Conservation (phyloP, 2,329 filamentous ascomycete genomes). For the Ceratocystis diversiconidia region DNA sequence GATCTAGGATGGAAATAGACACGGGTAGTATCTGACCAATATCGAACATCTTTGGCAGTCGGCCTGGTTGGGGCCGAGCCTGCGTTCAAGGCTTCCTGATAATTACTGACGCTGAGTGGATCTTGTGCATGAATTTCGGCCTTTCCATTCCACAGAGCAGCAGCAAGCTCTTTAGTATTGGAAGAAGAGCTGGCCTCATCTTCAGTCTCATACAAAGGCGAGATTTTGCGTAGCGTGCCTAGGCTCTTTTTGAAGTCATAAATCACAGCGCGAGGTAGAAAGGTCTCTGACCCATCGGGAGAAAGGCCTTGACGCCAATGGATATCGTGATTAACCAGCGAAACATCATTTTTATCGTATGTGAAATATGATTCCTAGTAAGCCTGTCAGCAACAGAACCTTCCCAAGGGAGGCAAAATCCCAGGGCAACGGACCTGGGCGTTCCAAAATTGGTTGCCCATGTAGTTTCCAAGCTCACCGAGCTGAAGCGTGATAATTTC, state of each 20-base stretch:
- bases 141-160: constrained; percentile 7
- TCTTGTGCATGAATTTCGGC: constrained; percentile 29
- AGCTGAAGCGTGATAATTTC: constrained; percentile 92
- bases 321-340: constrained; percentile 41
- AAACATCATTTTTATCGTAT: constrained; percentile 42
- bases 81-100: constrained; percentile 65
- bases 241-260: constrained; percentile 94
- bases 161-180: background rate
- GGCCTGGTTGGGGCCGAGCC: constrained; percentile 51
- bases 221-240: constrained; percentile 73
- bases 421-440: constrained; percentile 47
- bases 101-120: constrained; percentile 52
- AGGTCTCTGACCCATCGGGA: constrained; percentile 76
- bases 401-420: background rate
- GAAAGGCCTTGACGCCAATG: constrained; percentile 78
- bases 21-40: constrained; percentile 92
- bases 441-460: constrained; percentile 97
- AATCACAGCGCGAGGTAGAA: constrained; percentile 76
- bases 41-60: constrained; percentile 59
- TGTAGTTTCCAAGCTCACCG: constrained; percentile 81
- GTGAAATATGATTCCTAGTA: constrained; percentile 90
- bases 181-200: constrained; percentile 10
- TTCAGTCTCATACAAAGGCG: constrained; percentile 55
- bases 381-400: background rate
- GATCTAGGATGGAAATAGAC: constrained; percentile 87